Base-by-base conservation (phyloP, 192 early-diverging fungal genomes). In the Backusella psychrophila region DNA sequence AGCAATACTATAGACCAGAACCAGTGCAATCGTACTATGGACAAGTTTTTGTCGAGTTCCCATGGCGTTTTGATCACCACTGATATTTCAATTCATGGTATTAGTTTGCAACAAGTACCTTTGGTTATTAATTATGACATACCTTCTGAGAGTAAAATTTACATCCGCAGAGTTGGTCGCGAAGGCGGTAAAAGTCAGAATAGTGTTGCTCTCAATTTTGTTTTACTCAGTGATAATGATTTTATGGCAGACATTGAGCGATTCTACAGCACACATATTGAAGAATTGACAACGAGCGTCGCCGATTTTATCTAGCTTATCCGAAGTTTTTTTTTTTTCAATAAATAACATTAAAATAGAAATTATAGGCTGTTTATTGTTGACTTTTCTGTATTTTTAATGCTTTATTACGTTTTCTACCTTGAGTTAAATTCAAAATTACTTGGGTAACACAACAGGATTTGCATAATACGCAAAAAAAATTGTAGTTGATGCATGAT, bases 131-230 rank as follows among this genome's bases (percentile, higher is more conserved):
- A 87, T 94, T 99, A 99, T 90, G 98, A 98, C 83, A 89, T 99
- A 72, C 96, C 98, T 76, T 86, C 92, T 83, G 96, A 96, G 89
- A 89, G 90, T 77, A 97, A 98, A 88, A 98, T 97, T 93, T 99
- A 99, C 91, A 97, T 99, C 75, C 98, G 98, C 86, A 92, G 96
- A 85, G 98, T 99, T 85, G 97, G 97, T 91, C 93, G 97, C 89
- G 94, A 94, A 92, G 97, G 98, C 89, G 96, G 98, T 92, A 98
- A 98, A 90, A 97, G 96, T 84, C 93, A 97, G 84, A 99, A 98
- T 90, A 96, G 98, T 90, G 97, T 99, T 80, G 96, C 96, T 76
- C 97, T 99, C 90, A 99, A 99, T 92, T 99, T 99, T 89, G 96
- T 99, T 75, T 92, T 94, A 66, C 90, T 89, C 81, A 96, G 98